Evolutionary conservation across 2,329 filamentous ascomycete genomes (phyloP), one percentile per base, ranked within the genome.

Genomic region (Aureobasidium subglaciale): DNA sequence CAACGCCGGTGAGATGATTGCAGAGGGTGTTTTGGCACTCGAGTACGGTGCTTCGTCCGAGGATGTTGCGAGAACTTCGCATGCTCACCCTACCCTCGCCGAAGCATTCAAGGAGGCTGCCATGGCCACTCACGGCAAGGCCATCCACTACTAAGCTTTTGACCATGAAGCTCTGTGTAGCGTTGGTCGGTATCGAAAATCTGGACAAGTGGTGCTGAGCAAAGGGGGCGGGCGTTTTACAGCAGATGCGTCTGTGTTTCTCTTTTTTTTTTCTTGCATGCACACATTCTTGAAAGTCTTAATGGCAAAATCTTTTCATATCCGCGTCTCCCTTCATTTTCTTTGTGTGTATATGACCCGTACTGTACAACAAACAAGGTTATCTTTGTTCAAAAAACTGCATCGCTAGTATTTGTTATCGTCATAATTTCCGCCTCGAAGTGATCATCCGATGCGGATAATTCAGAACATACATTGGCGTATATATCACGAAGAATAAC

Each of bases 101-200:
- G 93, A 99, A 79, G 93, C 93, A 41, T 97, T 99, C 83, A 99
- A 99, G 82, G 93, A 99, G 83, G 93, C 93, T 67, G 93, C 93
- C 64, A 97, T 99, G 93, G 88, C 90, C 60, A 96, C 92, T 49
- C 90, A 95, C 78, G 83, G 85, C 67, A 93, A 96, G 80, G 86
- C 93, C 63, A 96, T 99, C 72, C 93, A 99, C 79, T 95, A 87
- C 75, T 99, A 88, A 75, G 43, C 22, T 20, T 16, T 24, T 9
- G n/a, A n/a, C n/a, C n/a, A n/a, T n/a, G n/a, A n/a, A n/a, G n/a
- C n/a, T n/a, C n/a, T n/a, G n/a, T n/a, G n/a, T n/a, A n/a, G n/a
- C n/a, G n/a, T n/a, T n/a, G n/a, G n/a, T n/a, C n/a, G n/a, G n/a
- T n/a, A n/a, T n/a, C n/a, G n/a, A n/a, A n/a, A n/a, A n/a, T 20